Evolutionary conservation across 2,329 filamentous ascomycete species (phyloP).

Genomic region (Fusarium burgessii): DNA sequence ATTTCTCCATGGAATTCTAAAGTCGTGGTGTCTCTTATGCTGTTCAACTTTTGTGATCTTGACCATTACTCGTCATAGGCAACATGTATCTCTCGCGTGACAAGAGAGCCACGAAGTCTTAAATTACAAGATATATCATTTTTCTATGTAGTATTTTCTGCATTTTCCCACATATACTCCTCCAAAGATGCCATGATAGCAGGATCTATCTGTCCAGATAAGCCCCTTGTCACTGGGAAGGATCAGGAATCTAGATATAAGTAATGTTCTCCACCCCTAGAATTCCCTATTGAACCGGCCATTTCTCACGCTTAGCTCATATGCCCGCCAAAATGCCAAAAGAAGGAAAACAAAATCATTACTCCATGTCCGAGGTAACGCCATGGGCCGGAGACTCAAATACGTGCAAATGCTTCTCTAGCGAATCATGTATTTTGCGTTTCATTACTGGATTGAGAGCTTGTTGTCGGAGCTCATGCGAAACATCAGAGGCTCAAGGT

Average conservation of each 20-base stretch:
- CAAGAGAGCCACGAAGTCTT: neutral
- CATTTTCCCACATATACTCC: constrained; percentile 10
- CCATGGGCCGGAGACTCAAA: neutral
- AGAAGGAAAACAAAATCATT: constrained; percentile 14
- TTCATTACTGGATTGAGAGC: constrained; percentile 19
- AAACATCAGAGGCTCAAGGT: constrained; percentile 30
- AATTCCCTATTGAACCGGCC: neutral
- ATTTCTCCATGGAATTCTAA: neutral
- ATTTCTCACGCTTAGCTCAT: neutral
- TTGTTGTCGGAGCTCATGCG: constrained; percentile 41
- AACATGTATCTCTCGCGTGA: neutral
- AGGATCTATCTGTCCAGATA: constrained; percentile 5
- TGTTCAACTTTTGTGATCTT: neutral
- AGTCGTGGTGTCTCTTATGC: neutral
- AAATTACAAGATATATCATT: constrained; percentile 7
- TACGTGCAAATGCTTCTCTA: constrained; percentile 1
- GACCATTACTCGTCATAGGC: neutral
- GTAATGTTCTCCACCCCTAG: constrained; percentile 2
- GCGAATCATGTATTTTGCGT: neutral
- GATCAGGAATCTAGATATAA: constrained; percentile 1
- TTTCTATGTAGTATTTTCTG: constrained; percentile 19
- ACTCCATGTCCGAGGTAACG: constrained; percentile 11
- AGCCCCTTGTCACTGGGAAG: constrained; percentile 4
- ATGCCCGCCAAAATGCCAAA: constrained; percentile 16
- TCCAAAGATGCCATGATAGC: constrained; percentile 8